Percentiles rank a stretch among this genome's conserved stretches.
phyloP scores from a whole-genome alignment of 192 early-diverging fungal genomes.

The Rhizophagus prolifer region DNA sequence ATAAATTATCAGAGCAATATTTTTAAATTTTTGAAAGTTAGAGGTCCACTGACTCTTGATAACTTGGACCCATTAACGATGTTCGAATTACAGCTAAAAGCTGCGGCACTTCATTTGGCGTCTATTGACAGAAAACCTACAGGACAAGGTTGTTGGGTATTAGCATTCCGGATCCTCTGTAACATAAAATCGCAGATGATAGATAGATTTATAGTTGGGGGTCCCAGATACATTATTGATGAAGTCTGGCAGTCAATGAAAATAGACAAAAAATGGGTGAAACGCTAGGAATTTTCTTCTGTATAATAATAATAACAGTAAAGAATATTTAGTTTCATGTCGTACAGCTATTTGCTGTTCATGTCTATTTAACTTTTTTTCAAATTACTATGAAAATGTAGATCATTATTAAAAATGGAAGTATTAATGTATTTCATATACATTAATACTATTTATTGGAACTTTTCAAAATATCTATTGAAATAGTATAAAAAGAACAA shows the following conservation, averaged over 20 bases:
- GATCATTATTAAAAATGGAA: too few relatives aligned
- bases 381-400: too few relatives aligned
- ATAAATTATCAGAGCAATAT: not conserved
- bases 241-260: not conserved
- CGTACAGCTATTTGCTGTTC: too few relatives aligned
- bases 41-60: not conserved
- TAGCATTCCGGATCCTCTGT: conserved; percentile 8
- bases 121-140: not conserved
- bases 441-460: too few relatives aligned
- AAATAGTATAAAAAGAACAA: too few relatives aligned
- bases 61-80: not conserved
- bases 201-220: not conserved
- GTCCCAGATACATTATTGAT: not conserved
- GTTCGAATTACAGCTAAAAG: conserved; percentile 14
- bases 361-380: too few relatives aligned
- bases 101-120: not conserved
- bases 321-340: too few relatives aligned
- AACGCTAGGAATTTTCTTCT: not conserved
- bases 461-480: too few relatives aligned
- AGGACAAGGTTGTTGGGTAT: conserved; percentile 5
- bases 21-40: not conserved
- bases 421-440: too few relatives aligned
- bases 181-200: conserved; percentile 16
- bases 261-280: not conserved
- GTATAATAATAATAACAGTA: too few relatives aligned